Evolutionary conservation across 2,329 filamentous ascomycete genomes (phyloP).

Genomic region (Huntiella decipiens): DNA sequence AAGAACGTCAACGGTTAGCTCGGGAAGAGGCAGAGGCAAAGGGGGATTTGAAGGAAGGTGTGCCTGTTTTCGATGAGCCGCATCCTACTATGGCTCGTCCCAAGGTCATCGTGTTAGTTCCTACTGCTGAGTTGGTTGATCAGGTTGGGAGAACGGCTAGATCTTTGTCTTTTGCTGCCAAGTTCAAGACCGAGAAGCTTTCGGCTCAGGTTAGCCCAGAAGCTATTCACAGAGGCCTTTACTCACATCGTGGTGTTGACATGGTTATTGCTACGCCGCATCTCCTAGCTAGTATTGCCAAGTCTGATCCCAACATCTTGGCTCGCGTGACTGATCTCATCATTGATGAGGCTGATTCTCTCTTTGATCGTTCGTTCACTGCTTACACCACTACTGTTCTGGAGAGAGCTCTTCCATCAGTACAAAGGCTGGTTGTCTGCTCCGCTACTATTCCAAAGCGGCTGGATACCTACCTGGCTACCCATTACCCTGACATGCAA

Average conservation of each 20-base stretch:
- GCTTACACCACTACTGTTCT: constrained; percentile 67
- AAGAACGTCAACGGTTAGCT: constrained; percentile 34
- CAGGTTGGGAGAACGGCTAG: constrained; percentile 75
- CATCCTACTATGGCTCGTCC: constrained; percentile 63
- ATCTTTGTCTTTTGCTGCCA: constrained; percentile 62
- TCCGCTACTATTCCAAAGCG: constrained; percentile 88
- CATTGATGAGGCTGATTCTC: constrained; percentile 87
- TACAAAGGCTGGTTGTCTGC: constrained; percentile 78
- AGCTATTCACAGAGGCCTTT: constrained; percentile 70
- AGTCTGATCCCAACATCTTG: constrained; percentile 78
- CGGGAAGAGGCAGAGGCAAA: constrained; percentile 31
- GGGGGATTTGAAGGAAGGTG: constrained; percentile 13
- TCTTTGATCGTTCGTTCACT: constrained; percentile 83
- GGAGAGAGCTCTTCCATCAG: constrained; percentile 59
- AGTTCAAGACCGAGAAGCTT: constrained; percentile 69
- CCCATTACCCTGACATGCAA: constrained; percentile 62
- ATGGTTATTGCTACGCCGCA: constrained; percentile 77
- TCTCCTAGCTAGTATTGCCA: constrained; percentile 68
- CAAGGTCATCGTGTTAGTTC: constrained; percentile 68
- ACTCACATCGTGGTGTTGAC: constrained; percentile 65
- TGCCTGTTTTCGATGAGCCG: constrained; percentile 36
- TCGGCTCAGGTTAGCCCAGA: constrained; percentile 58
- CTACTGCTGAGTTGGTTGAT: constrained; percentile 75
- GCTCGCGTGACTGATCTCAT: constrained; percentile 80
- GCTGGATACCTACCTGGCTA: constrained; percentile 67